phyloP scores from a whole-genome alignment of 495 filamentous ascomycete species.

The Platismatia glauca region DNA sequence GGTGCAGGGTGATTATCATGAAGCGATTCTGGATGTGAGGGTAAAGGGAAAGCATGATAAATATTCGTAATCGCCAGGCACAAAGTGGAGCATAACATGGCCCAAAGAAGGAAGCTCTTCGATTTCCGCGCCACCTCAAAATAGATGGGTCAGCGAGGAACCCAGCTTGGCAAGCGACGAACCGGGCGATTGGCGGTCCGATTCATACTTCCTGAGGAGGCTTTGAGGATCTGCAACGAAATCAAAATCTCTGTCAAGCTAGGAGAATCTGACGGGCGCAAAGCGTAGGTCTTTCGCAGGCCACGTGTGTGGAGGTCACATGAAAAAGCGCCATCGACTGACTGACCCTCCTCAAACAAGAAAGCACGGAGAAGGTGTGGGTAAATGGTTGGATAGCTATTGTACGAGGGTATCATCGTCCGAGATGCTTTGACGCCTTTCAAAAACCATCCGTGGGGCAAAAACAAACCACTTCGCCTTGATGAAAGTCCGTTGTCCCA shows the following conservation, averaged over 20 bases:
- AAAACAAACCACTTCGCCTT: not conserved
- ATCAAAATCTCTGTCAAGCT: not conserved
- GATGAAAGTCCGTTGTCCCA: not conserved
- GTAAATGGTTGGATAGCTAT: not conserved
- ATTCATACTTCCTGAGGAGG: not conserved
- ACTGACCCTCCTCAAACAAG: not conserved
- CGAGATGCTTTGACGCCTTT: conserved; percentile 5
- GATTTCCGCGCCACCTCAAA: not conserved
- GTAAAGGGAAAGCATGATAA: conserved; percentile 97
- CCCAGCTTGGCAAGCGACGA: not conserved
- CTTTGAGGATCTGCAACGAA: not conserved
- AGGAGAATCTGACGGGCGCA: not conserved
- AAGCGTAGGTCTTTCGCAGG: not conserved
- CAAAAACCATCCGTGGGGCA: not conserved
- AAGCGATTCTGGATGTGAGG: conserved; percentile 76
- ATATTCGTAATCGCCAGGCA: conserved; percentile 32
- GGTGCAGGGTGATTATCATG: conserved; percentile 83
- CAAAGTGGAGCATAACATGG: not conserved
- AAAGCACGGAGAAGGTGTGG: not conserved
- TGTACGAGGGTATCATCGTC: conserved; percentile 13
- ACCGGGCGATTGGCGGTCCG: not conserved
- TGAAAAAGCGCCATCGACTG: not conserved
- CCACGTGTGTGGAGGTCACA: not conserved
- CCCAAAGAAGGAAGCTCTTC: not conserved
- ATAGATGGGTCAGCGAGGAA: not conserved